Evolutionary conservation across 805 yeast species (phyloP).

Genomic region (Ogataea saltuana): DNA sequence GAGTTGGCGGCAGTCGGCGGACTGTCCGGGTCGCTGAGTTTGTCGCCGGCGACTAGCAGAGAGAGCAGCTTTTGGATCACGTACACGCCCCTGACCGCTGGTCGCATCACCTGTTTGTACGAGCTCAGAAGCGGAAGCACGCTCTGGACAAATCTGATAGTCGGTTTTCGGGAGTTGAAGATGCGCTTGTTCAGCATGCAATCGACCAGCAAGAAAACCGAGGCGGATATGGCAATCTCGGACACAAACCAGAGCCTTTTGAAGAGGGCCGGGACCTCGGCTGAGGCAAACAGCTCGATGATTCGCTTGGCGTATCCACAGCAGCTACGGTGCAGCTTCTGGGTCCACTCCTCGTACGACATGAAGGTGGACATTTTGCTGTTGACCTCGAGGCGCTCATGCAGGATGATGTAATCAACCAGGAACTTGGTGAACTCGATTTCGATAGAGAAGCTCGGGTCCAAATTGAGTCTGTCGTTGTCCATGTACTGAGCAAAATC

Average conservation of each 20-base stretch:
- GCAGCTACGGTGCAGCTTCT: slow-evolving; percentile 24
- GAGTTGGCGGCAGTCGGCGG: not conserved
- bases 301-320: slow-evolving; percentile 24
- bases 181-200: slow-evolving; percentile 27
- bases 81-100: slow-evolving; percentile 34
- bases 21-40: not conserved
- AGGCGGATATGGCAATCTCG: slow-evolving; percentile 29
- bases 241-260: slow-evolving; percentile 30
- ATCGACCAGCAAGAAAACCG: slow-evolving; percentile 33
- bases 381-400: slow-evolving; percentile 33
- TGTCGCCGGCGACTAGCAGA: slow-evolving; percentile 22
- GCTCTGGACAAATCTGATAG: slow-evolving; percentile 17
- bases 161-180: slow-evolving; percentile 20
- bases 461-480: slow-evolving; percentile 15
- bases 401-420: slow-evolving; percentile 18
- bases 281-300: slow-evolving; percentile 19
- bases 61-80: slow-evolving; percentile 28
- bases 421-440: slow-evolving; percentile 24
- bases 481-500: slow-evolving; percentile 28
- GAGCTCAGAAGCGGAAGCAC: slow-evolving; percentile 26
- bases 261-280: slow-evolving; percentile 17
- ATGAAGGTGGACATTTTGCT: slow-evolving; percentile 32
- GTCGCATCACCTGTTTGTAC: slow-evolving; percentile 28
- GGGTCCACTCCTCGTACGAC: slow-evolving; percentile 28
- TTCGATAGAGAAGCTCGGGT: slow-evolving; percentile 11